These are phyloP conservation scores for Tylopilus balloui DNA, from an alignment of 768 basidiomycete genomes.

Conservation along the genomic window DNA sequence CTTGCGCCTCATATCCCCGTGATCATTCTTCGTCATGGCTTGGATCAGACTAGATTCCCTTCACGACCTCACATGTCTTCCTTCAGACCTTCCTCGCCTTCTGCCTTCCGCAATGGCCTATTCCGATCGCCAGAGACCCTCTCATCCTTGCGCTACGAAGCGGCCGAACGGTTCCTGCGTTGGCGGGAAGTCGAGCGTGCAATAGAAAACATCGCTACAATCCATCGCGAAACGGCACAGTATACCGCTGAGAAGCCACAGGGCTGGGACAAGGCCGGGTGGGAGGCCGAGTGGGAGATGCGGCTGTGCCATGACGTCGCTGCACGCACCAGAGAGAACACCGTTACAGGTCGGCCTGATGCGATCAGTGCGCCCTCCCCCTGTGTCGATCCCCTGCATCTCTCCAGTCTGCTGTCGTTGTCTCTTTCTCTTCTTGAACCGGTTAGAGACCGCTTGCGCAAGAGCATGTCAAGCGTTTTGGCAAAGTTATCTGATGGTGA, in stretches of 20 bases:
- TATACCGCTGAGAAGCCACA: constrained; percentile 21
- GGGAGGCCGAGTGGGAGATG: constrained; percentile 65
- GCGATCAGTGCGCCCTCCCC: constrained; percentile 17
- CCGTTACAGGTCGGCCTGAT: constrained; percentile 20
- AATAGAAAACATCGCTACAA: constrained; percentile 40
- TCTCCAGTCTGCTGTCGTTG: constrained; percentile 58
- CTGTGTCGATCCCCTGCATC: constrained; percentile 61
- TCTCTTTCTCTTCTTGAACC: constrained; percentile 59
- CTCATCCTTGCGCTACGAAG: constrained; percentile 53
- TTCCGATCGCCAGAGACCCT: constrained; percentile 64
- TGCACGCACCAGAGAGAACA: constrained; percentile 40
- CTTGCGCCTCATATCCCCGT: constrained; percentile 55
- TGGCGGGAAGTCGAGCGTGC: constrained; percentile 69
- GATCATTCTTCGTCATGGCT: constrained; percentile 46
- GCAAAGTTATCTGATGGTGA: constrained; percentile 25
- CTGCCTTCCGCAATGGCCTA: constrained; percentile 53
- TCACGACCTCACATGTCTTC: constrained; percentile 42
- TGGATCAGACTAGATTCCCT: constrained; percentile 31
- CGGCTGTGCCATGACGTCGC: constrained; percentile 62
- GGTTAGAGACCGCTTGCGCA: constrained; percentile 27
- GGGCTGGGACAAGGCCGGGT: constrained; percentile 56
- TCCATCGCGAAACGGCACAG: constrained; percentile 24
- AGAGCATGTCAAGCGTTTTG: constrained; percentile 21
- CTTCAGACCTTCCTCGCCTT: constrained; percentile 49
- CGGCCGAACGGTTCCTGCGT: constrained; percentile 62